These are phyloP conservation scores for Rhynchosporium agropyri DNA, from an alignment of 2,329 filamentous ascomycete genomes.

Conservation along the genomic window DNA sequence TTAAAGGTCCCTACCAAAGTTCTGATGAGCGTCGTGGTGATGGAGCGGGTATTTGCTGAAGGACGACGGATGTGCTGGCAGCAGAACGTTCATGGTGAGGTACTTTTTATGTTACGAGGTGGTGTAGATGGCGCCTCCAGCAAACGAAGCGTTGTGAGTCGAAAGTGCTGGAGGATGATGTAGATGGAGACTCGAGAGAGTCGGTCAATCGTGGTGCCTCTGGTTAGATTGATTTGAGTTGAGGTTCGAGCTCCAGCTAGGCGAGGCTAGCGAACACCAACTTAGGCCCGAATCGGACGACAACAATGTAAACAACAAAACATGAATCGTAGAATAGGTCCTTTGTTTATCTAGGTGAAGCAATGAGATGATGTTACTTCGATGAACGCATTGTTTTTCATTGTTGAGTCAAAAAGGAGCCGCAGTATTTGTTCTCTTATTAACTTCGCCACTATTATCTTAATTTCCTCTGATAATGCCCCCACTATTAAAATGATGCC, in stretches of 20 bases:
- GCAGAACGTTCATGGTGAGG: conserved; percentile 58
- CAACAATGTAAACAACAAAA: conserved; percentile 15
- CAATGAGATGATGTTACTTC: neutral
- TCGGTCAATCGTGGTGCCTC: conserved; percentile 8
- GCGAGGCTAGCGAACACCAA: conserved; percentile 15
- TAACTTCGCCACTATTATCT: conserved; percentile 7
- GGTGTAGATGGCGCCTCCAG: conserved; percentile 15
- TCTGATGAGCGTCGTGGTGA: conserved; percentile 56
- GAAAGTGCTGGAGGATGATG: conserved; percentile 7
- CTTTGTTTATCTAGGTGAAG: neutral
- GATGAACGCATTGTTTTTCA: neutral
- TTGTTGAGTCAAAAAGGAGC: neutral
- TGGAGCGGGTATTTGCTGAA: conserved; percentile 63
- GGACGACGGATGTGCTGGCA: conserved; percentile 58
- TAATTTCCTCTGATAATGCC: neutral
- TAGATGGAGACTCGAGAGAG: conserved; percentile 5
- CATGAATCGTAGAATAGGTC: neutral
- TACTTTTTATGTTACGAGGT: conserved; percentile 15
- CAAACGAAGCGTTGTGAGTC: conserved; percentile 10
- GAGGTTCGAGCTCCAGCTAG: conserved; percentile 11
- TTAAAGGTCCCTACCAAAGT: conserved; percentile 53
- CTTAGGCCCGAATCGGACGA: conserved; percentile 8
- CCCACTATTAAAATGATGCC: conserved; percentile 1
- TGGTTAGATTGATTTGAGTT: conserved; percentile 7
- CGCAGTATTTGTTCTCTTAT: conserved; percentile 9